Evolutionary conservation across 768 basidiomycete species (phyloP).

Genomic region (Podaxis sp.): DNA sequence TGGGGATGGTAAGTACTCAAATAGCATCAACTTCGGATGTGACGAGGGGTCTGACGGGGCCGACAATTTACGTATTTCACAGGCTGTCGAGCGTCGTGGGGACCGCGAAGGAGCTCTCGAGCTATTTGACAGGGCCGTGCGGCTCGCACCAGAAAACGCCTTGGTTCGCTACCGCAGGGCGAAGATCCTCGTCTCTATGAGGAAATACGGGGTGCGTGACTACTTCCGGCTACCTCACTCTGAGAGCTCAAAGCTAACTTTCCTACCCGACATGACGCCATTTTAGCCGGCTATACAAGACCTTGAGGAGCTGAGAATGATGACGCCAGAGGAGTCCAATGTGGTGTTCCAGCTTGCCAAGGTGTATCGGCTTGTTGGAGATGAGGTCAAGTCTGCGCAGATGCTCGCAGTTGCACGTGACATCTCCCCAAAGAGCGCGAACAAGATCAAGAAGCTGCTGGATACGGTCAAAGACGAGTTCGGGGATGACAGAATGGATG

Average conservation of each 20-base stretch:
- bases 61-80: constrained; percentile 27
- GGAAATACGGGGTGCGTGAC: constrained; percentile 73
- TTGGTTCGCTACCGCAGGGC: constrained; percentile 93
- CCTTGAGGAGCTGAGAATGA: constrained; percentile 74
- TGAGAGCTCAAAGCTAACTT: constrained; percentile 9
- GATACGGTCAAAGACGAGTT: constrained; percentile 63
- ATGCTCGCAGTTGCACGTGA: constrained; percentile 90
- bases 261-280: constrained; percentile 19
- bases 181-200: constrained; percentile 83
- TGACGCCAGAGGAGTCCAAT: constrained; percentile 94
- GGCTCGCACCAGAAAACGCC: constrained; percentile 81
- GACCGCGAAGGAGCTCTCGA: constrained; percentile 72
- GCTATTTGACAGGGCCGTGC: constrained; percentile 80
- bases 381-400: constrained; percentile 77
- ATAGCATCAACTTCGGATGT: constrained; percentile 18
- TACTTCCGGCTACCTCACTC: constrained; percentile 15
- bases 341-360: constrained; percentile 95
- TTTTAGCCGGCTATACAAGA: constrained; percentile 76
- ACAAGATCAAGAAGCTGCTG: constrained; percentile 78
- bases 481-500: constrained; percentile 71
- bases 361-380: constrained; percentile 80
- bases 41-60: constrained; percentile 21
- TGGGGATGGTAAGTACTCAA: constrained; percentile 80
- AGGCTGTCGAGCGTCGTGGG: constrained; percentile 89
- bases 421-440: constrained; percentile 86